Conservation (phyloP, 805 yeast genomes). For the Saccharomycopsis capsularis region DNA sequence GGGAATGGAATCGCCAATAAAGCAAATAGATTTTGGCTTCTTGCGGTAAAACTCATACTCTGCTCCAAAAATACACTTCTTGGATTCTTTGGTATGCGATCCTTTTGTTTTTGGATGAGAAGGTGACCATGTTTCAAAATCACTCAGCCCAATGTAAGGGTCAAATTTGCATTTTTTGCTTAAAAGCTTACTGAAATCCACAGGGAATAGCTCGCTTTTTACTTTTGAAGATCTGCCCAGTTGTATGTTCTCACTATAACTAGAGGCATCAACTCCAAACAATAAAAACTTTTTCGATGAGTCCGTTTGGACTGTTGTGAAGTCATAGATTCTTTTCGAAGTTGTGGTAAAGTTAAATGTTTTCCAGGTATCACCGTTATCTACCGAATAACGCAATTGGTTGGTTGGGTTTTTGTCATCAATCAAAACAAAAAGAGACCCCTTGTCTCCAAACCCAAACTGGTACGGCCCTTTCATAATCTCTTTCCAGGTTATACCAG, state of each 20-base stretch:
- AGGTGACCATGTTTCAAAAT: conserved; percentile 62
- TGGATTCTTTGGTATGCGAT: neutral
- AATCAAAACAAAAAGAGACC: conserved; percentile 76
- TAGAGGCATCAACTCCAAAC: conserved; percentile 37
- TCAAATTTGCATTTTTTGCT: conserved; percentile 19
- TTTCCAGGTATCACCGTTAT: conserved; percentile 74
- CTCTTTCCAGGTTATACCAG: conserved; percentile 84
- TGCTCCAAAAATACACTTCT: conserved; percentile 64
- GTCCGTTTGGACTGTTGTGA: conserved; percentile 74
- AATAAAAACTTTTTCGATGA: conserved; percentile 71
- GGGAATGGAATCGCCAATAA: conserved; percentile 36
- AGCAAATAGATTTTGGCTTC: conserved; percentile 53
- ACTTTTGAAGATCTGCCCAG: neutral
- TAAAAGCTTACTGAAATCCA: conserved; percentile 52
- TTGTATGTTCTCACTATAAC: too few relatives aligned
- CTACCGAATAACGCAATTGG: conserved; percentile 55
- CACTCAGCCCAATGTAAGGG: conserved; percentile 29
- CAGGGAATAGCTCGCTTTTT: conserved; percentile 37
- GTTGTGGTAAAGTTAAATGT: conserved; percentile 49
- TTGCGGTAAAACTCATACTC: conserved; percentile 52
- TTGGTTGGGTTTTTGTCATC: conserved; percentile 53
- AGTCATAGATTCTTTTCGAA: conserved; percentile 33
- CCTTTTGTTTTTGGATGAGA: conserved; percentile 42
- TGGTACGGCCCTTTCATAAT: conserved; percentile 63
- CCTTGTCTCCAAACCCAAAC: conserved; percentile 97